A percentile compares a stretch with the other conserved stretches of the same genome.
phyloP scores from a whole-genome alignment of 2,329 filamentous ascomycete genomes.

The Monosporascus sp. region DNA sequence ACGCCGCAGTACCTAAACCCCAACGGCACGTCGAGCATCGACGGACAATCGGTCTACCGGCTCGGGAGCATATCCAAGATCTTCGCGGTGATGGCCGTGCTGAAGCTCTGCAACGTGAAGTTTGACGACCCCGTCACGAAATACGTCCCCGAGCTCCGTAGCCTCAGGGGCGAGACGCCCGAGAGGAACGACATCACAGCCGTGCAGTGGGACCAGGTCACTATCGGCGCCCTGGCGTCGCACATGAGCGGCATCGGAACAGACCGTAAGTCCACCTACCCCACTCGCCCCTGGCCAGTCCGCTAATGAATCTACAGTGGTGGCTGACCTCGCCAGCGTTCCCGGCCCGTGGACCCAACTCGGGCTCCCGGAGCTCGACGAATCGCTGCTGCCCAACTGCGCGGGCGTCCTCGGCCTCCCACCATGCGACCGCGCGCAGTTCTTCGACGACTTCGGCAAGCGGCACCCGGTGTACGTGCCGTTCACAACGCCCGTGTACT shows the following conservation, averaged over 20 bases:
- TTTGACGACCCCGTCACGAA: constrained; percentile 18
- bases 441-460: constrained; percentile 24
- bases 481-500: constrained; percentile 23
- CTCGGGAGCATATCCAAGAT: constrained; percentile 34
- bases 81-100: constrained; percentile 16
- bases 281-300: not conserved
- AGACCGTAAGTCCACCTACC: constrained; percentile 12
- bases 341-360: constrained; percentile 17
- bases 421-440: constrained; percentile 17
- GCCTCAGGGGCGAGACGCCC: constrained; percentile 14
- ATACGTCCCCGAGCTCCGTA: constrained; percentile 21
- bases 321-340: constrained; percentile 15
- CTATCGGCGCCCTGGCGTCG: constrained; percentile 18
- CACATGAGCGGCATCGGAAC: constrained; percentile 22
- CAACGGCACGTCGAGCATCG: constrained; percentile 22
- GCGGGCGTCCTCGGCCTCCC: constrained; percentile 21
- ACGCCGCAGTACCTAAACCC: constrained; percentile 29
- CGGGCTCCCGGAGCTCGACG: constrained; percentile 15
- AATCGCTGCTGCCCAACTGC: constrained; percentile 17
- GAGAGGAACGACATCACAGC: constrained; percentile 19
- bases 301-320: constrained; percentile 14
- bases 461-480: constrained; percentile 21
- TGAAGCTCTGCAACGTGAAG: constrained; percentile 15
- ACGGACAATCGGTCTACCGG: constrained; percentile 30
- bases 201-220: constrained; percentile 21